Percentiles rank a stretch among this genome's conserved stretches.
These are phyloP conservation scores for Ramaria sp. DNA, from an alignment of 768 basidiomycete species.

Conservation along the genomic window DNA sequence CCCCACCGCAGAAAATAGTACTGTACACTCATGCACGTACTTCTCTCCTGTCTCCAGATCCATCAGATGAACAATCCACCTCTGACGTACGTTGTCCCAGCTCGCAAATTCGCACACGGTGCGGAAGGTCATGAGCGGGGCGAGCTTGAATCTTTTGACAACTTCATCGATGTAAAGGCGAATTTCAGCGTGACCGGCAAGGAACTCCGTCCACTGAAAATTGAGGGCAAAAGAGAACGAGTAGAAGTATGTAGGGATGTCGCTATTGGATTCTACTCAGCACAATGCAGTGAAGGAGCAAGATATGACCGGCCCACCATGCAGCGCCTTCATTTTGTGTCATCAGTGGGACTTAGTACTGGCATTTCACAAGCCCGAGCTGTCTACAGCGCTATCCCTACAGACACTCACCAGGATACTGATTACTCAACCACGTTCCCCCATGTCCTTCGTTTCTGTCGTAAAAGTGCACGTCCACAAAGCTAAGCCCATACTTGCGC, in stretches of 20 bases:
- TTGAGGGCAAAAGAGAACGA: no score
- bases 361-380: conserved; percentile 8
- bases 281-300: background rate
- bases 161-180: no score
- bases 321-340: background rate
- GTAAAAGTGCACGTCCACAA: conserved; percentile 14
- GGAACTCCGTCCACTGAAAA: no score
- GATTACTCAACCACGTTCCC: conserved; percentile 13
- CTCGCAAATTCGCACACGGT: conserved; percentile 10
- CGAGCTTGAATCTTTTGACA: no score
- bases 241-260: no score
- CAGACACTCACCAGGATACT: background rate
- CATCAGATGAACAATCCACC: conserved; percentile 13
- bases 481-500: conserved; percentile 12
- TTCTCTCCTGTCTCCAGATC: background rate
- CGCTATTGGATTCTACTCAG: background rate
- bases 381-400: no score
- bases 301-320: background rate
- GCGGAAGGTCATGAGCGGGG: conserved; percentile 12
- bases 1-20: conserved; percentile 13
- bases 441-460: conserved; percentile 11
- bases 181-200: no score
- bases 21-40: conserved; percentile 1
- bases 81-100: conserved; percentile 10
- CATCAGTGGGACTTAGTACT: no score